Percentiles rank a stretch among this genome's conserved stretches.
phyloP scores from a whole-genome alignment of 1,284 basidiomycete genomes.

The Bjerkandera adusta region DNA sequence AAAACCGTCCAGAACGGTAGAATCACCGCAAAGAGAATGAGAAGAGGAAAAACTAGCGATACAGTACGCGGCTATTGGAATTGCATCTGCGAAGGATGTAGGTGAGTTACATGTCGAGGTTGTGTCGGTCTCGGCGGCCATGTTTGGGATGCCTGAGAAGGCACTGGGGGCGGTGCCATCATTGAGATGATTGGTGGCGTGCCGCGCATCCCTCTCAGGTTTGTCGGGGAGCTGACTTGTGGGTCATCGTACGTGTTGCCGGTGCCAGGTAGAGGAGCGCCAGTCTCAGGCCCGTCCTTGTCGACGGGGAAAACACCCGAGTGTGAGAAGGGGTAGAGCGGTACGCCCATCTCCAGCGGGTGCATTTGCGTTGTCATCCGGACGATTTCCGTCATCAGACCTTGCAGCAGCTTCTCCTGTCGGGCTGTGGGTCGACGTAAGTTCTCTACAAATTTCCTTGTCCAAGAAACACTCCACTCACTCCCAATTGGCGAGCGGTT shows the following conservation, averaged over 20 bases:
- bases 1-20: too few species aligned
- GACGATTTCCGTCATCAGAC: slow-evolving; percentile 81
- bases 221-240: slow-evolving; percentile 10
- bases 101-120: not conserved
- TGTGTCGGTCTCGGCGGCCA: too few species aligned
- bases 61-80: slow-evolving; percentile 3
- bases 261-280: slow-evolving; percentile 33
- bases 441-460: too few species aligned
- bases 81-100: slow-evolving; percentile 1
- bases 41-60: slow-evolving; percentile 8
- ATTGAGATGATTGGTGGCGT: slow-evolving; percentile 13
- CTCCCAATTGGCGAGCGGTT: slow-evolving; percentile 77
- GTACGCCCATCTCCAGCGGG: slow-evolving; percentile 73
- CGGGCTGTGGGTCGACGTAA: slow-evolving; percentile 45
- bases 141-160: slow-evolving; percentile 1
- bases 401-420: slow-evolving; percentile 78
- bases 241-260: slow-evolving; percentile 25
- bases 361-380: slow-evolving; percentile 74
- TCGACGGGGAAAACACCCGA: slow-evolving; percentile 49
- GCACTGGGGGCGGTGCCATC: slow-evolving; percentile 4
- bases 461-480: slow-evolving; percentile 40
- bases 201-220: slow-evolving; percentile 8
- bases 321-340: slow-evolving; percentile 77
- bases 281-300: slow-evolving; percentile 25
- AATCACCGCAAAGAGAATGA: not conserved